Percentiles rank a stretch among this genome's conserved stretches.
These are phyloP conservation scores for Asclepias syriaca DNA, from an alignment of 257 asterid genomes.

Conservation along the genomic window DNA sequence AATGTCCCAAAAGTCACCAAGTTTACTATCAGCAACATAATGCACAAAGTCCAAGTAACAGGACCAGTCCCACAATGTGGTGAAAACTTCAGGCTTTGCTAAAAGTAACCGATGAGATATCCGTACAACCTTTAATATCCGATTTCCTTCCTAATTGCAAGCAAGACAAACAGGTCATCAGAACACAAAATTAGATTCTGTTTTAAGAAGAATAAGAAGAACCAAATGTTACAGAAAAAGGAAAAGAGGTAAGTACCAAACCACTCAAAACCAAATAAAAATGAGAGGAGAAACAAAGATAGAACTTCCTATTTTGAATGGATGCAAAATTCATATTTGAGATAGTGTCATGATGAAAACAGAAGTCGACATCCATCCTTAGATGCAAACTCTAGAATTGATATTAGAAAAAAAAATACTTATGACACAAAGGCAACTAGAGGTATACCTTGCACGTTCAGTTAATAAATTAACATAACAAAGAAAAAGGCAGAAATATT, in stretches of 20 bases:
- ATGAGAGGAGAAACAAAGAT: neutral
- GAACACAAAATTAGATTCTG: slow-evolving; percentile 15
- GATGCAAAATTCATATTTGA: neutral
- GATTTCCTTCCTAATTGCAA: slow-evolving; percentile 42
- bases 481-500: neutral
- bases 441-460: neutral
- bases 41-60: slow-evolving; percentile 49
- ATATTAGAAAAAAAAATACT: too few relatives aligned
- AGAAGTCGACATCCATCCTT: neutral
- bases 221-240: neutral
- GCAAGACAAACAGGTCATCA: slow-evolving; percentile 12
- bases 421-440: neutral
- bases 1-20: slow-evolving; percentile 36
- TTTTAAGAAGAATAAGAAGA: neutral
- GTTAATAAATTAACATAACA: too few relatives aligned
- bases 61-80: slow-evolving; percentile 84
- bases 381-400: neutral
- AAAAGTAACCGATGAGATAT: slow-evolving; percentile 65
- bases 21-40: slow-evolving; percentile 26
- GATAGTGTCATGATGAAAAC: neutral
- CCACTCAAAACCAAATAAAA: neutral
- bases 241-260: neutral
- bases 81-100: slow-evolving; percentile 57
- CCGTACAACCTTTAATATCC: slow-evolving; percentile 49
- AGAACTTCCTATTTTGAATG: neutral